Evolutionary conservation across 768 basidiomycete genomes (phyloP).

Genomic region (Auriscalpium orientale): DNA sequence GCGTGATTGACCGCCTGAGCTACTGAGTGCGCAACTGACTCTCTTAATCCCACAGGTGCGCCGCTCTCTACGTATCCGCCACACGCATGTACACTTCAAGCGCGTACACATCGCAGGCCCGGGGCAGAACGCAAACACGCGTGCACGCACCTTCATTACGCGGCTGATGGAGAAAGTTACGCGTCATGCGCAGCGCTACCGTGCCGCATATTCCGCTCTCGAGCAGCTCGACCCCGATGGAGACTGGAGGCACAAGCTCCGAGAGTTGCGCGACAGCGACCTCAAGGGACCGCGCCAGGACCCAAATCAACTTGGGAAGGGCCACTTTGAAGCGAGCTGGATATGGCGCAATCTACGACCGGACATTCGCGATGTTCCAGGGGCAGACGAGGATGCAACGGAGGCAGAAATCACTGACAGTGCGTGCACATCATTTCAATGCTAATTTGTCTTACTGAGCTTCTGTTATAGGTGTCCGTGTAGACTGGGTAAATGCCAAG

Average conservation of each 20-base stretch:
- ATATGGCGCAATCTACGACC: not conserved
- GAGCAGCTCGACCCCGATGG: not conserved
- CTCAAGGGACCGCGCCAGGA: not conserved
- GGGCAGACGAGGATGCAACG: too few species aligned
- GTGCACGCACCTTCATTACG: not conserved
- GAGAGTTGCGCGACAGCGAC: not conserved
- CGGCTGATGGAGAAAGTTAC: not conserved
- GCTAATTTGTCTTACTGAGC: too few species aligned
- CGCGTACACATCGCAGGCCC: not conserved
- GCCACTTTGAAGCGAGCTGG: not conserved
- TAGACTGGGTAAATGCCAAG: not conserved
- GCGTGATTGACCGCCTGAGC: not conserved
- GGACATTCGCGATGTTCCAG: not conserved
- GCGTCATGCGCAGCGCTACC: not conserved
- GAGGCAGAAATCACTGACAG: too few species aligned
- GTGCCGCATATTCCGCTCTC: not conserved
- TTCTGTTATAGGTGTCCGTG: not conserved
- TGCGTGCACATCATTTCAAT: too few species aligned
- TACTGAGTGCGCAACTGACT: too few species aligned
- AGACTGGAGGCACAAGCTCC: not conserved
- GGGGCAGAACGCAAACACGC: not conserved
- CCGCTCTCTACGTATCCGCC: not conserved
- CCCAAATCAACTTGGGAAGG: not conserved
- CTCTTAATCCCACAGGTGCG: too few species aligned
- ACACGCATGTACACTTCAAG: not conserved